phyloP scores from a whole-genome alignment of 116 monocot species.

The Cymodocea nodosa region DNA sequence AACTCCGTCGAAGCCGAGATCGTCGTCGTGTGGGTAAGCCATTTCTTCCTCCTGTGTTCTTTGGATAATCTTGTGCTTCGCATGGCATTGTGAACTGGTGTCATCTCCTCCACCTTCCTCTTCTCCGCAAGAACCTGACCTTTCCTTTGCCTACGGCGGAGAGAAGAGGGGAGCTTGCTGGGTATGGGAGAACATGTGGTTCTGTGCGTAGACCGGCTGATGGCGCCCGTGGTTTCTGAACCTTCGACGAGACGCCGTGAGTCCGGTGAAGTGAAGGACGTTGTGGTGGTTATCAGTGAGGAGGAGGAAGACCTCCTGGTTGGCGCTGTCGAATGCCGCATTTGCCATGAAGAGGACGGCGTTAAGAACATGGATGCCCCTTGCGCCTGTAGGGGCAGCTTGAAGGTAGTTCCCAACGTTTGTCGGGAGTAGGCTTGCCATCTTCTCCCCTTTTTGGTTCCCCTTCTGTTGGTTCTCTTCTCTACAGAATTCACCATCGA shows the following conservation, averaged over 20 bases:
- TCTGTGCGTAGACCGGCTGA: not conserved
- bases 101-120: too few relatives aligned
- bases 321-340: slow-evolving; percentile 69
- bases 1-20: too few relatives aligned
- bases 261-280: too few relatives aligned
- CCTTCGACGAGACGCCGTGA: too few relatives aligned
- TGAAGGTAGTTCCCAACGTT: slow-evolving; percentile 40
- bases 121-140: too few relatives aligned
- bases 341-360: slow-evolving; percentile 90
- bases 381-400: slow-evolving; percentile 85
- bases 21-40: too few relatives aligned
- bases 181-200: not conserved
- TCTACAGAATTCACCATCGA: not conserved
- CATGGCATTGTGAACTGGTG: too few relatives aligned
- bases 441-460: not conserved
- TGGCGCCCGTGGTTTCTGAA: not conserved
- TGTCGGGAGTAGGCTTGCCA: too few relatives aligned
- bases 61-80: too few relatives aligned
- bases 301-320: slow-evolving; percentile 74
- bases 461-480: not conserved
- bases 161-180: not conserved
- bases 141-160: too few relatives aligned
- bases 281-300: too few relatives aligned
- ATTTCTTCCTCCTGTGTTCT: too few relatives aligned
- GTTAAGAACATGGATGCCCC: slow-evolving; percentile 75